phyloP scores from a whole-genome alignment of 2,329 filamentous ascomycete species.

The Alternaria metachromatica region DNA sequence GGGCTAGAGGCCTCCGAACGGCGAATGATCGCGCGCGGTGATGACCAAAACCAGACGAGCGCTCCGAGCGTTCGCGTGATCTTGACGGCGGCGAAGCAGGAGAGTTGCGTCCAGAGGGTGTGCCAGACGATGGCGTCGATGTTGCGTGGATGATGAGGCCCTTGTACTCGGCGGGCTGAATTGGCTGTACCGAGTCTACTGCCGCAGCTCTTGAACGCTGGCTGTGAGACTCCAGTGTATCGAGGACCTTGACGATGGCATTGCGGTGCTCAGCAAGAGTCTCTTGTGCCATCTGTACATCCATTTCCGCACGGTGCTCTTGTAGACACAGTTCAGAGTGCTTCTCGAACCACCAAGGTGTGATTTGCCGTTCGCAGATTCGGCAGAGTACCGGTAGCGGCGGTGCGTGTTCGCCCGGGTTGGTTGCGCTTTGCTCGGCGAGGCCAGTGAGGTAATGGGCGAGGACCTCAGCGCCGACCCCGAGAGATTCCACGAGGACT shows the following conservation, averaged over 20 bases:
- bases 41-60: constrained; percentile 76
- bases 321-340: constrained; percentile 95
- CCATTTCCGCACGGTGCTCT: constrained; percentile 96
- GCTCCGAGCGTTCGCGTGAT: constrained; percentile 73
- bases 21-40: constrained; percentile 86
- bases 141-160: constrained; percentile 82
- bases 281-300: constrained; percentile 95
- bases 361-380: constrained; percentile 96
- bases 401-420: constrained; percentile 76
- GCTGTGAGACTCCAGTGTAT: constrained; percentile 82
- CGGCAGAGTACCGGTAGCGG: constrained; percentile 88
- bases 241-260: constrained; percentile 91
- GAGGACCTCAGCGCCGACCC: constrained; percentile 91
- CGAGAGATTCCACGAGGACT: constrained; percentile 88
- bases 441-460: constrained; percentile 91
- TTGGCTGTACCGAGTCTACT: constrained; percentile 55
- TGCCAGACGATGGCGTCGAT: constrained; percentile 69
- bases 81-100: constrained; percentile 70
- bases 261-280: constrained; percentile 90
- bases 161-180: constrained; percentile 81
- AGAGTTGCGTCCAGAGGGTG: constrained; percentile 72
- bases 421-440: constrained; percentile 80
- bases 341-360: constrained; percentile 99
- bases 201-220: constrained; percentile 63
- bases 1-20: constrained; percentile 83